phyloP scores from a whole-genome alignment of 129 eudicot species.

The Apium graveolens region DNA sequence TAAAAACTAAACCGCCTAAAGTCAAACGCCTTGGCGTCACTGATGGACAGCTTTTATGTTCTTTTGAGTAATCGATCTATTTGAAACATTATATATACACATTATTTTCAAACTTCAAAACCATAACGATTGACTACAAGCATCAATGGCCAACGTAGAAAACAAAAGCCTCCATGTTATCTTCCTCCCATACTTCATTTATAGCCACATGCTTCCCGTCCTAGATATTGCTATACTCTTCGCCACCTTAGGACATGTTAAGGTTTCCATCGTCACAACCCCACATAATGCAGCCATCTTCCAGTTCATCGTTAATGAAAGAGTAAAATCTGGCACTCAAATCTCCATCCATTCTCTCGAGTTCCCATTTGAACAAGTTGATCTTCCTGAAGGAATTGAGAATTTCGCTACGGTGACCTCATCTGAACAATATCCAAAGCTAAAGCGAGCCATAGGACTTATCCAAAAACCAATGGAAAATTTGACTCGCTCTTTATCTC shows the following conservation, averaged over 20 bases:
- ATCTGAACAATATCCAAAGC: neutral
- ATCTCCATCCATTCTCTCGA: constrained; percentile 13
- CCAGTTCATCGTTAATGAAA: neutral
- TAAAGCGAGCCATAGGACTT: constrained; percentile 13
- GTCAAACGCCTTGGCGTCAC: neutral
- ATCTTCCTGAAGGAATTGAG: constrained; percentile 32
- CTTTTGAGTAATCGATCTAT: neutral
- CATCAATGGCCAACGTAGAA: neutral
- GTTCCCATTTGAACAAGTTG: constrained; percentile 29
- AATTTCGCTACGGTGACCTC: neutral
- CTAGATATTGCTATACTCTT: neutral
- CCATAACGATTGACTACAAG: neutral
- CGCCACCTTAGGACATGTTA: neutral
- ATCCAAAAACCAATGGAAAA: constrained; percentile 25
- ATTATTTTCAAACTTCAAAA: neutral
- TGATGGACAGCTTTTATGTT: neutral
- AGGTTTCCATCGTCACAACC: neutral
- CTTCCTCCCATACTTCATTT: constrained; percentile 1
- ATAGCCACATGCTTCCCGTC: neutral
- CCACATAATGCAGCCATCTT: neutral
- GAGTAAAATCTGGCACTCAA: neutral
- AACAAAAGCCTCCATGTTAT: neutral
- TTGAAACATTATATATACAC: neutral
- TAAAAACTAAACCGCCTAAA: neutral
- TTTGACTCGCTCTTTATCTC: neutral